These are phyloP conservation scores for Scheffersomyces illinoinensis DNA, from an alignment of 1,139 yeast species.

Conservation along the genomic window DNA sequence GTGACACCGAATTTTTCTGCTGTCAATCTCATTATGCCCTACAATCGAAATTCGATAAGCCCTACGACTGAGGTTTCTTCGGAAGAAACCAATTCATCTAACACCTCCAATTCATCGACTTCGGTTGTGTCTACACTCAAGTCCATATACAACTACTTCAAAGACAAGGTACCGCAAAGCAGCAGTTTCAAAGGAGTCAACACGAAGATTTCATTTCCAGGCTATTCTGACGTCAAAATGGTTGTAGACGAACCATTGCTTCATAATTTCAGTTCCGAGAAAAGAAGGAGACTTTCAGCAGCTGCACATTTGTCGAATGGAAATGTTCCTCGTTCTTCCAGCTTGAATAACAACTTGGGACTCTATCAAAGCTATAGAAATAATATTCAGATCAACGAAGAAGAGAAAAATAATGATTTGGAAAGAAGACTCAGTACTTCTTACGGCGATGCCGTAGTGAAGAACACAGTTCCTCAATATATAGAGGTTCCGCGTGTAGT, in stretches of 20 bases:
- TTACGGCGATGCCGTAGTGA: constrained; percentile 20
- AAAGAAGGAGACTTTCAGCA: constrained; percentile 32
- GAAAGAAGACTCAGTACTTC: constrained; percentile 34
- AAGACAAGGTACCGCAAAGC: not conserved
- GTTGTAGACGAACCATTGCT: constrained; percentile 15
- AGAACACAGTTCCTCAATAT: constrained; percentile 12
- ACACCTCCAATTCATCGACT: not conserved
- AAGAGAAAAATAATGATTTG: constrained; percentile 27
- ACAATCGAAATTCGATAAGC: not conserved
- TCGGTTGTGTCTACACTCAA: not conserved
- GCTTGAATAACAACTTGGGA: constrained; percentile 18
- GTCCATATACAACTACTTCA: not conserved
- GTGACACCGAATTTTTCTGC: not conserved
- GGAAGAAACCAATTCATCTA: not conserved
- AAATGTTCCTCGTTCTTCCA: constrained; percentile 31
- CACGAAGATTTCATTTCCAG: not conserved
- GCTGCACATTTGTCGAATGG: constrained; percentile 21
- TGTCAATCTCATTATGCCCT: not conserved
- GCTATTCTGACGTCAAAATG: constrained; percentile 6
- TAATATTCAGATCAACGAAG: constrained; percentile 23
- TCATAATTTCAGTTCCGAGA: constrained; percentile 27
- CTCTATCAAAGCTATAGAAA: constrained; percentile 28
- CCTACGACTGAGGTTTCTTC: not conserved
- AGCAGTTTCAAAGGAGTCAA: not conserved
- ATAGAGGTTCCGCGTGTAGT: not conserved